Evolutionary conservation across 176 grass and related monocot species (phyloP), one percentile per base, ranked within the genome.

Genomic region (Bothriochloa decipiens): DNA sequence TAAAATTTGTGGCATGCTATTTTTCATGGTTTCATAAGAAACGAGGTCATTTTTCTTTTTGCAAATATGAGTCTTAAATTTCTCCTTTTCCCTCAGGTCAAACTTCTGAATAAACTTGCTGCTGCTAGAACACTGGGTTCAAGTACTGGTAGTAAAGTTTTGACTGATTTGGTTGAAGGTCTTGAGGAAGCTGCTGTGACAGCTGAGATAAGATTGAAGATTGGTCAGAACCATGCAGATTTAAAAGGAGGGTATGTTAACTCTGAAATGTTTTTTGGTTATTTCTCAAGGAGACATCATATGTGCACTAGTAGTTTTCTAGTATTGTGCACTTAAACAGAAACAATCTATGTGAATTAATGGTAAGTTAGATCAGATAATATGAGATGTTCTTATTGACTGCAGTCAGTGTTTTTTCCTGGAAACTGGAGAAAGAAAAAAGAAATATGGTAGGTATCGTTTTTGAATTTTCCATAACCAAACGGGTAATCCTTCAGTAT

Each of bases 81-180:
- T 23, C 28, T 78, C 22, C 64, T 75, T 52, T 50, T 57, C 72
- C 66, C 36, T 65, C 81, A 99, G 93, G 96, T 99, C 37, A 96
- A 99, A 91, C 91, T 99, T 85, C 79, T 96, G 84, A 99, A 99
- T 87, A 96, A 92, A 88, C 93, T 98, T 81, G 96, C 91, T 81
- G 85, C 88, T 25, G 78, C 89, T 43, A 91, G 84, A 92, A 74
- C 88, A 86, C 88, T 78, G 74, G 90, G 86, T 84, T 88, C 91
- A 84, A 85, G 87, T 50, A 26, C 37, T 55, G 89, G 86, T 58
- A 92, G 91, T 82, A 78, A 91, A 90, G 77, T 88, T 86, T 94
- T 99, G 88, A 99, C 91, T 77, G 82, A 96, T 87, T 83, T 99
- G 88, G 85, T 96, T 35, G 89, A 94, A 18, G 93, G 91, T 58